phyloP scores from a whole-genome alignment of 495 filamentous ascomycete genomes.

The Penicillium roqueforti region DNA sequence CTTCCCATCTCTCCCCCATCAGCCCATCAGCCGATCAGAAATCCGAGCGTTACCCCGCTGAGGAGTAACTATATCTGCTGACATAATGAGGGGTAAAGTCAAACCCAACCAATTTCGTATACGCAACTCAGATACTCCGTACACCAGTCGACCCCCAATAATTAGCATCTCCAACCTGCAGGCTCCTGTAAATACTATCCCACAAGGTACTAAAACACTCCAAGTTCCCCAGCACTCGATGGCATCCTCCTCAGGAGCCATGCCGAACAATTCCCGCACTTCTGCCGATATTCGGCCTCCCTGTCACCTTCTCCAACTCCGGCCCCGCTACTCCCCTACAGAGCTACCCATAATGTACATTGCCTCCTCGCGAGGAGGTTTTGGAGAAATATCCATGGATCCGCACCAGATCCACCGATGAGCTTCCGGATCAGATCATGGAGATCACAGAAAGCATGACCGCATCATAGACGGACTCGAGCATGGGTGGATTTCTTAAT shows the following conservation, averaged over 20 bases:
- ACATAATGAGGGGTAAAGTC: slow-evolving; percentile 27
- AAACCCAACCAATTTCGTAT: no score
- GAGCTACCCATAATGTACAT: not conserved
- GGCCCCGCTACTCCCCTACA: slow-evolving; percentile 13
- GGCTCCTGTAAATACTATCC: not conserved
- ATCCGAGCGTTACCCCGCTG: slow-evolving; percentile 6
- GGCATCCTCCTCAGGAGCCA: not conserved
- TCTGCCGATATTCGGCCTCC: slow-evolving; percentile 21
- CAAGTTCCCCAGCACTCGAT: not conserved
- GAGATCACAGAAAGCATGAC: slow-evolving; percentile 5
- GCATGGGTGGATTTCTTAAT: not conserved
- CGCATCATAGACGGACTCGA: slow-evolving; percentile 2
- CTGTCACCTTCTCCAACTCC: slow-evolving; percentile 19
- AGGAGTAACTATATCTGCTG: slow-evolving; percentile 11
- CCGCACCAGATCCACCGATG: slow-evolving; percentile 14
- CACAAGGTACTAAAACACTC: not conserved
- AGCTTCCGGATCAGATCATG: not conserved
- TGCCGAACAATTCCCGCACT: slow-evolving; percentile 13
- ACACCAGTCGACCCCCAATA: no score
- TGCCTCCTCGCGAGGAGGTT: slow-evolving; percentile 19
- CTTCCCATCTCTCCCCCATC: not conserved
- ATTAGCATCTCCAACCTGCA: not conserved
- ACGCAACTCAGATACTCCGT: no score
- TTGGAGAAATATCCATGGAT: slow-evolving; percentile 20
- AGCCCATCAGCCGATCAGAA: not conserved